Base-by-base conservation (phyloP, 2,329 filamentous ascomycete species). In the Aureobasidium namibiae region DNA sequence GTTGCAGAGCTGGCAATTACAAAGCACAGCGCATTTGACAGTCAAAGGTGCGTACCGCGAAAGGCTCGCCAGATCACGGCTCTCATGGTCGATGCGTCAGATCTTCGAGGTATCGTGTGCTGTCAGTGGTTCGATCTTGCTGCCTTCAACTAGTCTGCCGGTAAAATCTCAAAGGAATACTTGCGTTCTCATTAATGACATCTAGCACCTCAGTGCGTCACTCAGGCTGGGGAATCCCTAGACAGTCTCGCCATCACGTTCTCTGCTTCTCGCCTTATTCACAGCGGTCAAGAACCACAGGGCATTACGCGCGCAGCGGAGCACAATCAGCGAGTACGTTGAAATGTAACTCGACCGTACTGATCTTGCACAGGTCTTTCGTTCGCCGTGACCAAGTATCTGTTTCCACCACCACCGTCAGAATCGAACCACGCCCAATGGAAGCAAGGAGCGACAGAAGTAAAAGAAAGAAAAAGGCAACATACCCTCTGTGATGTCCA, bases 401-500 rank as follows among this genome's bases (percentile, higher is more conserved):
- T 58, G 33, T 41, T n/a, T n/a, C n/a, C n/a, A 1, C 23, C 10
- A 11, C 29, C 26, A 42, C 18, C 13, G n/a, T 54, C 26, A 41
- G 31, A n/a, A n/a, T n/a, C 24, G 8, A 42, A 1, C 33, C 10
- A 14, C 16, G 10, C 8, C 2, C 2, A 31, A 33, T n/a, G n/a
- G 5, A 1, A 45, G 8, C 14, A 16, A 45, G 6, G 23, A 6
- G n/a, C 14, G 26, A 9, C 23, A 16, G 26, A 0, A 5, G 13
- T 1, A 3, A n/a, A 10, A 10, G 7, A 7, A 31, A 58, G 21
- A 14, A 23, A 23, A 41, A n/a, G 29, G 18, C 26, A 33, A 38
- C 42, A 10, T 39, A 59, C 56, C 56, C 56, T 59, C 56, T 24
- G 6, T 48, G 42, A n/a, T 59, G 56, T 4, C 56, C 44, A 11